These are phyloP conservation scores for Tilletia walkeri DNA, from an alignment of 1,284 basidiomycete species.

Conservation along the genomic window DNA sequence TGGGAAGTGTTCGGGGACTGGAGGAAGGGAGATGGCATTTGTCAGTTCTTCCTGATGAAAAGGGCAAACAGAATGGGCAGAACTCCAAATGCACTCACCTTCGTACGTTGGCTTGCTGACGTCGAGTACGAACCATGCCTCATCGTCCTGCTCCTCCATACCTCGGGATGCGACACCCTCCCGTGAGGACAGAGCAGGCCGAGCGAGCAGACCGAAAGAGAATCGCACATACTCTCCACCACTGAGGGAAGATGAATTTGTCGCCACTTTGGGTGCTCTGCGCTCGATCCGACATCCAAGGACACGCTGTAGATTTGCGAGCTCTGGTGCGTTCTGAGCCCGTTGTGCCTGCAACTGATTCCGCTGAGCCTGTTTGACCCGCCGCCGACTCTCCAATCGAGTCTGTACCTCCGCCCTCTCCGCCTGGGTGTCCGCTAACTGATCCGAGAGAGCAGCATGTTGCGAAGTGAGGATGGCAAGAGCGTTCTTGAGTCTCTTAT, in stretches of 20 bases:
- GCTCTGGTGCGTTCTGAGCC: constrained; percentile 6
- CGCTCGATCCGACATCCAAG: constrained; percentile 16
- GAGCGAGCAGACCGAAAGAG: constrained; percentile 40
- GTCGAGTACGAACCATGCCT: constrained; percentile 45
- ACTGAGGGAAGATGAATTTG: constrained; percentile 7
- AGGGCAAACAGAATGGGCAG: no score
- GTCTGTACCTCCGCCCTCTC: constrained; percentile 34
- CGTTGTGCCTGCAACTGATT: constrained; percentile 29
- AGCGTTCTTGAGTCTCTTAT: constrained; percentile 25
- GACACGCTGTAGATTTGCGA: constrained; percentile 10
- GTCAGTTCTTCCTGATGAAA: no score
- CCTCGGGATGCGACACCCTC: not conserved
- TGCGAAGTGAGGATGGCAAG: constrained; percentile 22
- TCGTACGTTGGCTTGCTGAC: constrained; percentile 31
- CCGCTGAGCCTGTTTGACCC: constrained; percentile 31
- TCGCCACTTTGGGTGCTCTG: constrained; percentile 13
- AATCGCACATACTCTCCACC: constrained; percentile 43
- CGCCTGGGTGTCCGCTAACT: constrained; percentile 39
- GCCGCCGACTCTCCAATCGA: constrained; percentile 20
- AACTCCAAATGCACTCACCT: not conserved
- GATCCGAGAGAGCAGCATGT: constrained; percentile 17
- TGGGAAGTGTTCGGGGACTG: constrained; percentile 21
- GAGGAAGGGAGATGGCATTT: not conserved
- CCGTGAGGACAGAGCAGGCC: not conserved
- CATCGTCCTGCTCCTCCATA: constrained; percentile 29